Evolutionary conservation across 352 stramenopile species (phyloP).

Genomic region (Globisporangium alternatum): DNA sequence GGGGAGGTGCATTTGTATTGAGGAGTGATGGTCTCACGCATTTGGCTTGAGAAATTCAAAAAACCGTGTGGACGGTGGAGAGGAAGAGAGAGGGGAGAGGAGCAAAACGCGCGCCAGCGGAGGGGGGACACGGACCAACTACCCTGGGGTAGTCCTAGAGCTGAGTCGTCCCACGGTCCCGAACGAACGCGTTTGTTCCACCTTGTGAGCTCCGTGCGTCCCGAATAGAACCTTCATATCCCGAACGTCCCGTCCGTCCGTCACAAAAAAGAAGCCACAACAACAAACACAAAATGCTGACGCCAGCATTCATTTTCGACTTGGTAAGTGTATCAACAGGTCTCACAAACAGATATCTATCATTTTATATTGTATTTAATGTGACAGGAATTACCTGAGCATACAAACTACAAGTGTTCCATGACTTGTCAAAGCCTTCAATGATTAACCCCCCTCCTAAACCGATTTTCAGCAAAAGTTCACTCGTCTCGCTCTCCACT

Average conservation of each 20-base stretch:
- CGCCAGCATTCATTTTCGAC: neutral
- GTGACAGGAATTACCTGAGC: neutral
- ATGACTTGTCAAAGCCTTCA: no score
- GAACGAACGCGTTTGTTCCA: neutral
- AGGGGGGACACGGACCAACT: neutral
- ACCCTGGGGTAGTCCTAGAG: conserved; percentile 13
- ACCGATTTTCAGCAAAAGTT: no score
- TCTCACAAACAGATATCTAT: neutral
- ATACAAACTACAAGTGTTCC: neutral
- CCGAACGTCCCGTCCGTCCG: neutral
- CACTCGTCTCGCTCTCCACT: no score
- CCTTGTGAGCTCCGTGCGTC: neutral
- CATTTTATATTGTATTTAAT: neutral
- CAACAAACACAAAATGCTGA: neutral
- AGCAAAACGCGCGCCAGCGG: neutral
- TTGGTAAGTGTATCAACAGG: neutral
- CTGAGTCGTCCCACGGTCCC: conserved; percentile 15
- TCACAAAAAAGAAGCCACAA: conserved; percentile 1
- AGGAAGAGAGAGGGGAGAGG: conserved; percentile 14
- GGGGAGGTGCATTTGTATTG: conserved; percentile 1
- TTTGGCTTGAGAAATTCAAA: conserved; percentile 41
- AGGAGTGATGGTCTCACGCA: conserved; percentile 25
- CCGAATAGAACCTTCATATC: neutral
- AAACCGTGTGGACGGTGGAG: conserved; percentile 23
- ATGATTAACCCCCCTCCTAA: no score